phyloP scores from a whole-genome alignment of 805 yeast genomes.

The Kluyveromyces wickerhamii region DNA sequence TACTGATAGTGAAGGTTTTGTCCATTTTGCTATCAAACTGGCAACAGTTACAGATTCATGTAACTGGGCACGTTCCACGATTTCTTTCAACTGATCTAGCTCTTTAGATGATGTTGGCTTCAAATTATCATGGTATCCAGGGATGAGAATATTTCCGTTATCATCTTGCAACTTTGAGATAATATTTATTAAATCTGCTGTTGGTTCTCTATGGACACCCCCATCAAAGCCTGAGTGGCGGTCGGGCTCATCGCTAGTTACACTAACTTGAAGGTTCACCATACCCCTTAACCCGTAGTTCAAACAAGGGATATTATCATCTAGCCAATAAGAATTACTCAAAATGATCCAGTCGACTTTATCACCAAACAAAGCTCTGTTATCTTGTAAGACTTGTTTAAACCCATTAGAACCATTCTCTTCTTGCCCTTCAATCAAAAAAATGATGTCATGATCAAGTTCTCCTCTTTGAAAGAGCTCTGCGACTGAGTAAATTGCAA shows the following conservation, averaged over 20 bases:
- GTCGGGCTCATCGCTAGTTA: slow-evolving; percentile 72
- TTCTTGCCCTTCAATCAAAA: slow-evolving; percentile 90
- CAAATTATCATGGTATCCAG: slow-evolving; percentile 66
- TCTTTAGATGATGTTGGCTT: slow-evolving; percentile 52
- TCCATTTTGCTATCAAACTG: slow-evolving; percentile 74
- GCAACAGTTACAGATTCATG: slow-evolving; percentile 30
- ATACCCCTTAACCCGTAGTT: slow-evolving; percentile 94
- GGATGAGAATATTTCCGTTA: slow-evolving; percentile 50
- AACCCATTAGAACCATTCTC: slow-evolving; percentile 90
- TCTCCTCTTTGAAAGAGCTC: slow-evolving; percentile 46
- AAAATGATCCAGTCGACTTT: slow-evolving; percentile 80
- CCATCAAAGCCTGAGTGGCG: slow-evolving; percentile 97
- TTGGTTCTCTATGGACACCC: slow-evolving; percentile 82
- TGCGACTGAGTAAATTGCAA: slow-evolving; percentile 82
- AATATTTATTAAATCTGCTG: slow-evolving; percentile 71
- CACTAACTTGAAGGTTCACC: slow-evolving; percentile 64
- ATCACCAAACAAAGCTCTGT: slow-evolving; percentile 50
- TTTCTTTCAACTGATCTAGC: slow-evolving; percentile 50
- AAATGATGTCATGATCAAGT: slow-evolving; percentile 66
- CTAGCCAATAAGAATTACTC: slow-evolving; percentile 92
- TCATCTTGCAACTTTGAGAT: slow-evolving; percentile 55
- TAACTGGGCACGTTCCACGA: slow-evolving; percentile 36
- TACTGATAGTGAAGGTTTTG: slow-evolving; percentile 80
- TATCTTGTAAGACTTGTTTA: slow-evolving; percentile 49
- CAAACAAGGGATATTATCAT: slow-evolving; percentile 79